Evolutionary conservation across 495 filamentous ascomycete genomes (phyloP).

Genomic region (Cladorrhinum samala): DNA sequence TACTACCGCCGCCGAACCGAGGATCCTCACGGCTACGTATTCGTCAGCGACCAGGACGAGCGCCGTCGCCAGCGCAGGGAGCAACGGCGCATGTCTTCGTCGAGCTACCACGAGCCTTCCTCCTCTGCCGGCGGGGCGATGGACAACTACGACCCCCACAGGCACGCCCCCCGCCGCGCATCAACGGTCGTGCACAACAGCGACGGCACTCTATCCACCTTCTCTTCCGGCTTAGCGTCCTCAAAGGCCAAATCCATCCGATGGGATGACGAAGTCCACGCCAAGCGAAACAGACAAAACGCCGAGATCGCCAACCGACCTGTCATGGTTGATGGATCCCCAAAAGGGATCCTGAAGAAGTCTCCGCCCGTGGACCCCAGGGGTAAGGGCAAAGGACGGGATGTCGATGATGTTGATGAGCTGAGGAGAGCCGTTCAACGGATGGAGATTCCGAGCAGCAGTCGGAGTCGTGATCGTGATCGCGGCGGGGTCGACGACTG

Average conservation of each 20-base stretch:
- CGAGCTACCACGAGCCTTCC: conserved; percentile 15
- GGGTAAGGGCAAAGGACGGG: conserved; percentile 8
- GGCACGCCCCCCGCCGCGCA: conserved; percentile 12
- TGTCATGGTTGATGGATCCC: neutral
- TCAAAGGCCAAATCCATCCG: conserved; percentile 26
- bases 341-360: conserved; percentile 32
- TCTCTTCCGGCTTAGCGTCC: conserved; percentile 20
- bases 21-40: conserved; percentile 14
- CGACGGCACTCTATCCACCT: conserved; percentile 17
- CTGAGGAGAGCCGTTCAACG: conserved; percentile 22
- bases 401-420: conserved; percentile 15
- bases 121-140: conserved; percentile 1
- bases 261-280: conserved; percentile 28
- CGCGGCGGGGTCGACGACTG: neutral
- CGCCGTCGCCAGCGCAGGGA: conserved; percentile 21
- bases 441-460: conserved; percentile 14
- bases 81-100: conserved; percentile 14
- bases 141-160: neutral
- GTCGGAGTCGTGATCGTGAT: conserved; percentile 8
- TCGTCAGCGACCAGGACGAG: conserved; percentile 24
- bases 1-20: conserved; percentile 17
- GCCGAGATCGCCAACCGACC: conserved; percentile 32
- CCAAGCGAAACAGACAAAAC: conserved; percentile 23
- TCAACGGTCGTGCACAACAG: conserved; percentile 23
- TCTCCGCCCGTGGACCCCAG: neutral